Percentiles rank a stretch among this genome's conserved stretches.
Conservation (phyloP, 2,329 filamentous ascomycete species). For the Ophiocordyceps australis region DNA sequence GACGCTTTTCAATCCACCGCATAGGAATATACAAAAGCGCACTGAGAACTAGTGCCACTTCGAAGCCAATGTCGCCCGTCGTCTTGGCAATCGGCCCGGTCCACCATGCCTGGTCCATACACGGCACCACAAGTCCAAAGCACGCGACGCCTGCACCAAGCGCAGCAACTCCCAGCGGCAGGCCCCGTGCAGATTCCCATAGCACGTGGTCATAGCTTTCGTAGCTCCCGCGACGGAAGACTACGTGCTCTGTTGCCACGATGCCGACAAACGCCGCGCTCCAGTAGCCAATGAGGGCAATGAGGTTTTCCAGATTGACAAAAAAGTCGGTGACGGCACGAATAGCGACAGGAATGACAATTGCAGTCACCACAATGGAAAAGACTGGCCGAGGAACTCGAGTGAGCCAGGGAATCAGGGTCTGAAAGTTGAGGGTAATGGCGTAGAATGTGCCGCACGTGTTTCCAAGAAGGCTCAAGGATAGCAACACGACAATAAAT, state of each 20-base stretch:
- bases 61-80: constrained; percentile 49
- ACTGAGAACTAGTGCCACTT: constrained; percentile 37
- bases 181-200: constrained; percentile 25
- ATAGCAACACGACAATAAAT: constrained; percentile 40
- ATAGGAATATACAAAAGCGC: constrained; percentile 27
- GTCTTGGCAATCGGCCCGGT: constrained; percentile 38
- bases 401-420: constrained; percentile 35
- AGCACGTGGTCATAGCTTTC: constrained; percentile 23
- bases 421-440: constrained; percentile 46
- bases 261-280: constrained; percentile 34
- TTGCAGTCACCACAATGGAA: constrained; percentile 34
- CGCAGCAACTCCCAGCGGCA: constrained; percentile 29
- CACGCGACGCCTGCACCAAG: constrained; percentile 24
- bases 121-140: constrained; percentile 34
- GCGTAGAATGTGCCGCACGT: constrained; percentile 41
- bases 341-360: constrained; percentile 41
- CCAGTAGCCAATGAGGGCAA: constrained; percentile 40
- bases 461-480: constrained; percentile 39
- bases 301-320: constrained; percentile 34
- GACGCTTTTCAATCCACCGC: constrained; percentile 23
- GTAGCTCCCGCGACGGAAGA: constrained; percentile 26
- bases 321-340: constrained; percentile 38
- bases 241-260: constrained; percentile 25
- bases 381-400: constrained; percentile 38
- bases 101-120: constrained; percentile 43